Percentiles rank a stretch among this genome's conserved stretches.
phyloP scores from a whole-genome alignment of 1,284 basidiomycete genomes.

The Agroathelia rolfsii region DNA sequence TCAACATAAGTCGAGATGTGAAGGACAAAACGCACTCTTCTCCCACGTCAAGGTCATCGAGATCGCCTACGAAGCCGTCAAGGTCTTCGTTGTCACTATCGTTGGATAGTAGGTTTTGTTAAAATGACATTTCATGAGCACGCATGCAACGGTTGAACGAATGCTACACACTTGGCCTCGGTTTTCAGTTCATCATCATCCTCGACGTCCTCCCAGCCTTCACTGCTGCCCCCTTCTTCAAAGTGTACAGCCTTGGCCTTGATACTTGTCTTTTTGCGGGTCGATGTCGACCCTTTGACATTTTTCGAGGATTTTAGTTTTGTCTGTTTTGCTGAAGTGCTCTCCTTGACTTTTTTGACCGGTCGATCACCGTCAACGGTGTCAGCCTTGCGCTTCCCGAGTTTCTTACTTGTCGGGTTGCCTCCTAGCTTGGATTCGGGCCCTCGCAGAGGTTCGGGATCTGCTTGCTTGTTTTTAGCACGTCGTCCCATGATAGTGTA shows the following conservation, averaged over 20 bases:
- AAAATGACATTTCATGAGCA: constrained; percentile 4
- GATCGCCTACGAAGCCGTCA: constrained; percentile 30
- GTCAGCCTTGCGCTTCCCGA: constrained; percentile 65
- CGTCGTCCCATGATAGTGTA: constrained; percentile 81
- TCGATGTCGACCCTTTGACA: too few species aligned
- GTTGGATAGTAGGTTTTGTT: constrained; percentile 34
- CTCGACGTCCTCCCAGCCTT: constrained; percentile 59
- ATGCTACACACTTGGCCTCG: constrained; percentile 35
- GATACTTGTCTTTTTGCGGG: constrained; percentile 19
- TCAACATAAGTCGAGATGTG: constrained; percentile 1
- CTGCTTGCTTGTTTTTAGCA: constrained; percentile 83
- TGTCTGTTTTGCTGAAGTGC: constrained; percentile 10
- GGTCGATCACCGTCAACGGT: constrained; percentile 39
- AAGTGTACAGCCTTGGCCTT: constrained; percentile 22
- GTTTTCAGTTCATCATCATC: constrained; percentile 34
- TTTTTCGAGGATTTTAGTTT: constrained; percentile 7
- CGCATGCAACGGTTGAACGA: constrained; percentile 8
- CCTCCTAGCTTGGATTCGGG: constrained; percentile 17
- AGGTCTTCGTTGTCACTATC: constrained; percentile 40
- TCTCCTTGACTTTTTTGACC: constrained; percentile 49
- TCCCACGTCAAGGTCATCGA: constrained; percentile 39
- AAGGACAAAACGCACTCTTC: constrained; percentile 22
- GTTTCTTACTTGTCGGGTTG: constrained; percentile 39
- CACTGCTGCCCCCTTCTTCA: constrained; percentile 23
- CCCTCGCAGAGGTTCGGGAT: constrained; percentile 54